These are phyloP conservation scores for Aureobasidium sp. DNA, from an alignment of 2,329 filamentous ascomycete species.

Conservation along the genomic window DNA sequence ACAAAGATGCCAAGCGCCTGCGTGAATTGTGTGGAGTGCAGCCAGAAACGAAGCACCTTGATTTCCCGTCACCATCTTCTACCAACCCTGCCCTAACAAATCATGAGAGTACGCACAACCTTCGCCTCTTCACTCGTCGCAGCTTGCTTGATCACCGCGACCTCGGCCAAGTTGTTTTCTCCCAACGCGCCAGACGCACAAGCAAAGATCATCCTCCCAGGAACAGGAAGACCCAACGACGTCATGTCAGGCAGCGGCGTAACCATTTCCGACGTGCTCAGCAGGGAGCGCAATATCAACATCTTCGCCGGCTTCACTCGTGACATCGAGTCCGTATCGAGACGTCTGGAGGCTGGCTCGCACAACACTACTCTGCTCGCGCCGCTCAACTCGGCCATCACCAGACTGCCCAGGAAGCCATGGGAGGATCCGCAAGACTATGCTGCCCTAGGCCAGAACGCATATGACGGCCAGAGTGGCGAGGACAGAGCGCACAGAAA, in stretches of 20 bases:
- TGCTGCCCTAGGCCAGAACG: slow-evolving; percentile 53
- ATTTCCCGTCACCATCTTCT: neutral
- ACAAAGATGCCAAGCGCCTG: neutral
- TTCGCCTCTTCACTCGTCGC: slow-evolving; percentile 1
- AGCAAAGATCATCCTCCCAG: slow-evolving; percentile 6
- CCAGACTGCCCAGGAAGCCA: slow-evolving; percentile 70
- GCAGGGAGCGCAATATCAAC: slow-evolving; percentile 67
- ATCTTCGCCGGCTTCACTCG: slow-evolving; percentile 77
- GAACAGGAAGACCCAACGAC: neutral
- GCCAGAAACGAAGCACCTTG: neutral
- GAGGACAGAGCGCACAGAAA: slow-evolving; percentile 70
- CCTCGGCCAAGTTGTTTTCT: slow-evolving; percentile 10
- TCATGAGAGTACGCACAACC: slow-evolving; percentile 3
- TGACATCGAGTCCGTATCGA: slow-evolving; percentile 60
- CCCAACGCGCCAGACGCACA: neutral
- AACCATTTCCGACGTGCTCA: slow-evolving; percentile 76
- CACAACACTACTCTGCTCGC: slow-evolving; percentile 79
- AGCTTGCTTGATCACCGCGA: neutral
- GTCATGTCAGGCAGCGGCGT: slow-evolving; percentile 34
- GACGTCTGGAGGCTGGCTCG: slow-evolving; percentile 55
- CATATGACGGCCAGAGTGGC: slow-evolving; percentile 68
- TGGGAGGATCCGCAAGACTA: slow-evolving; percentile 77
- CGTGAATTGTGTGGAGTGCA: neutral
- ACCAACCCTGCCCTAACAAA: neutral
- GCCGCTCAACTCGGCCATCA: slow-evolving; percentile 75